Evolutionary conservation across 768 basidiomycete genomes (phyloP).

Genomic region (Paxillus rubicundulus): DNA sequence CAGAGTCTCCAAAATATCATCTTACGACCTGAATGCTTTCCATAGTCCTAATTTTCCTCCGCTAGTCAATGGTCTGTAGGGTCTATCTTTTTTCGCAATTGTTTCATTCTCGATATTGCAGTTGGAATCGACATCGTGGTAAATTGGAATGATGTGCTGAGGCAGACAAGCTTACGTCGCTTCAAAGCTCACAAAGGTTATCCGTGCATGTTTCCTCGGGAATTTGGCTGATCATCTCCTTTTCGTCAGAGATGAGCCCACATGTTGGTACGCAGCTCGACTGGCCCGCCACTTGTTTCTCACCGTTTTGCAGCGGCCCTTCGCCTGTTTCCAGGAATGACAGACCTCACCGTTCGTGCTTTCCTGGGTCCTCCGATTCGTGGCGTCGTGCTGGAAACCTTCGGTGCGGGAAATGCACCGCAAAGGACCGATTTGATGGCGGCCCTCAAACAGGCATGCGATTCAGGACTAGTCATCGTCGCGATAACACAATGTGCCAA

Average conservation of each 20-base stretch:
- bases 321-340: slow-evolving; percentile 87
- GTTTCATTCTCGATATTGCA: slow-evolving; percentile 22
- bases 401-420: slow-evolving; percentile 92
- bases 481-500: slow-evolving; percentile 89
- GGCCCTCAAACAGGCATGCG: slow-evolving; percentile 78
- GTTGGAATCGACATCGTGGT: slow-evolving; percentile 90
- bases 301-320: slow-evolving; percentile 57
- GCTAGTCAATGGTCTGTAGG: slow-evolving; percentile 64
- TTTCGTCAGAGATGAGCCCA: slow-evolving; percentile 65
- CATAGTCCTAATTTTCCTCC: slow-evolving; percentile 82
- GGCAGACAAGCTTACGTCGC: slow-evolving; percentile 73
- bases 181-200: slow-evolving; percentile 81
- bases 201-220: background rate
- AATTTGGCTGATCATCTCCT: slow-evolving; percentile 10
- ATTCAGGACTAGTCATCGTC: slow-evolving; percentile 82
- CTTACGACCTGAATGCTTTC: slow-evolving; percentile 82
- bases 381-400: slow-evolving; percentile 88
- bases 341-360: slow-evolving; percentile 65
- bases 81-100: slow-evolving; percentile 1
- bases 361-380: slow-evolving; percentile 73
- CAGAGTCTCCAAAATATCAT: slow-evolving; percentile 78
- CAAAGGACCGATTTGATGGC: slow-evolving; percentile 71
- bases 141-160: slow-evolving; percentile 84
- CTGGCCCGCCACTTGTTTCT: slow-evolving; percentile 10
- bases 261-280: slow-evolving; percentile 62